Evolutionary conservation across 495 filamentous ascomycete species (phyloP).

Genomic region (Beverwykella pulmonaria): DNA sequence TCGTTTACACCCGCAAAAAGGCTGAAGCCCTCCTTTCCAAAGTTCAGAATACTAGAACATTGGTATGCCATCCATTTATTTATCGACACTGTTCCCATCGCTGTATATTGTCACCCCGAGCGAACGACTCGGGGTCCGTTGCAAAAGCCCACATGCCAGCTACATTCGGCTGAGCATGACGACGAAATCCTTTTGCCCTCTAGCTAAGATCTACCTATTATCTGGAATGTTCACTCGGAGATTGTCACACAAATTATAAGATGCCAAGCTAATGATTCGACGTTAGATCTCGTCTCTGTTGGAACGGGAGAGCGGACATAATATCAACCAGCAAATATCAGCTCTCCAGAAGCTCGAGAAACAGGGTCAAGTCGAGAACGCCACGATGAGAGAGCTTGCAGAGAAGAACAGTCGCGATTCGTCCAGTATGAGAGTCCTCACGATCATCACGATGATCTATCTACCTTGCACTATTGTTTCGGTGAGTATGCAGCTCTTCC

Average conservation of each 20-base stretch:
- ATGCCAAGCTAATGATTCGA: background rate
- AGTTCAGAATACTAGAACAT: slow-evolving; percentile 21
- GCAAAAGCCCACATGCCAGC: too few relatives aligned
- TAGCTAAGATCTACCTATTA: too few relatives aligned
- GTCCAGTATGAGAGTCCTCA: slow-evolving; percentile 18
- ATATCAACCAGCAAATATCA: slow-evolving; percentile 20
- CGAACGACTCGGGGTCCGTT: too few relatives aligned
- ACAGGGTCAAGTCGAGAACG: slow-evolving; percentile 19
- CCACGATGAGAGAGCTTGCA: slow-evolving; percentile 16
- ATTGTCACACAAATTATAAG: background rate
- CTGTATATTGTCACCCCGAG: background rate
- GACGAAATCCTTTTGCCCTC: too few relatives aligned
- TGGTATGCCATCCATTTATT: slow-evolving; percentile 1
- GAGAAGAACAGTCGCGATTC: slow-evolving; percentile 28
- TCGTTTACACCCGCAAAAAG: slow-evolving; percentile 12
- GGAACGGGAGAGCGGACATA: slow-evolving; percentile 17
- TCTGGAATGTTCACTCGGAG: too few relatives aligned
- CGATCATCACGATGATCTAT: slow-evolving; percentile 28
- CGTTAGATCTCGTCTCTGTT: slow-evolving; percentile 16
- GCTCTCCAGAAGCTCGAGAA: slow-evolving; percentile 10
- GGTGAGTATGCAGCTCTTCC: background rate
- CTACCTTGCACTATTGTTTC: slow-evolving; percentile 24
- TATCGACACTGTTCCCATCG: background rate
- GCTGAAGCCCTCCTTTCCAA: slow-evolving; percentile 15
- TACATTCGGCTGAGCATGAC: too few relatives aligned